Percentiles rank a stretch among this genome's conserved stretches.
Evolutionary conservation across 164 flowering plant genomes (phyloP).

Genomic region (Hamamelis virginiana): DNA sequence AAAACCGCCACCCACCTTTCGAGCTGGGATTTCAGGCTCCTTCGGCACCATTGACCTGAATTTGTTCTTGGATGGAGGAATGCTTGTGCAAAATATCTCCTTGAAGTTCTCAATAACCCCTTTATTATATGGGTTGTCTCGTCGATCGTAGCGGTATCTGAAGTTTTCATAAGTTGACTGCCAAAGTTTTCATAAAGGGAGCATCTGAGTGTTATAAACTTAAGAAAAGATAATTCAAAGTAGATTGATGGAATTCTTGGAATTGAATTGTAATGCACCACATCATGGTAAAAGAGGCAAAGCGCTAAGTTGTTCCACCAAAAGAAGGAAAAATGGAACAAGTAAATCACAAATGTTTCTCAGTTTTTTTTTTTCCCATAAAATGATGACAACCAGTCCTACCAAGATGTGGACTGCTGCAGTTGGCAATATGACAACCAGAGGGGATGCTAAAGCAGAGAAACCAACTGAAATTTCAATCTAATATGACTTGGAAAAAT

Average conservation of each 20-base stretch:
- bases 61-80: constrained; percentile 42
- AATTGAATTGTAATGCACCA: background rate
- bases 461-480: background rate
- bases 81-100: constrained; percentile 37
- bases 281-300: background rate
- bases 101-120: constrained; percentile 30
- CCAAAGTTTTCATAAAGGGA: background rate
- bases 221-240: background rate
- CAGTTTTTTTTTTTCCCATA: background rate
- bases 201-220: background rate
- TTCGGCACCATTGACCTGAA: constrained; percentile 32
- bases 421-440: background rate
- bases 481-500: background rate
- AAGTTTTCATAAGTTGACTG: constrained; percentile 52
- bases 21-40: constrained; percentile 21
- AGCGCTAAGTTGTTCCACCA: background rate
- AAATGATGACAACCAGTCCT: background rate
- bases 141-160: constrained; percentile 33
- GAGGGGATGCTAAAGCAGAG: background rate
- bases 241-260: background rate
- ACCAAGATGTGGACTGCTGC: background rate
- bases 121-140: constrained; percentile 34
- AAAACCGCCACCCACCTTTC: constrained; percentile 20
- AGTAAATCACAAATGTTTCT: background rate
- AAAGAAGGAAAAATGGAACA: background rate